Evolutionary conservation across 1,284 basidiomycete genomes (phyloP), one percentile per base, ranked within the genome.

Genomic region (Naganishia liquefaciens): DNA sequence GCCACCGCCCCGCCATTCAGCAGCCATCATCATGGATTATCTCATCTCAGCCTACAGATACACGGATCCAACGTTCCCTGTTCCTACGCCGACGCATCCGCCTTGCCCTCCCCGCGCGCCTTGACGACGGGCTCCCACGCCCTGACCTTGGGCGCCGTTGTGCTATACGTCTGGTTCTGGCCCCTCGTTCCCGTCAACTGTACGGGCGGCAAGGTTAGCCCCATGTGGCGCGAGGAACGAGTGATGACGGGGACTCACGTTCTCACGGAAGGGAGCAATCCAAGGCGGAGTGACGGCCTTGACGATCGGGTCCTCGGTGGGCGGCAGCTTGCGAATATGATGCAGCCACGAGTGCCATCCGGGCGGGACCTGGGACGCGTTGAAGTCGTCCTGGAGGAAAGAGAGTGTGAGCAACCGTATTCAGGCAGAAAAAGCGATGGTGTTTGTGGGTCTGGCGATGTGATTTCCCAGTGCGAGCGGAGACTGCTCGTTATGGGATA

Each of bases 271-370:
- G 6, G 44, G 44, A 19, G 43, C 43, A 21, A 30, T 10, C 93
- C 93, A 97, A 1, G 87, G 79, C 6, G 88, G 91, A 47, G 85
- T 83, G 54, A 84, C 76, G 60, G 82, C 84, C 74, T 88, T 83
- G 75, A 93, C 80, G 39, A 91, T 80, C 0, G 82, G 76, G 74
- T 96, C 94, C 69, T 88, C 82, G 1, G 83, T 80, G 1, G 93
- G 94, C 6, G 91, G 84, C 44, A 87, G 84, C 70, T 86, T 84
- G 54, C 93, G 89, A 73, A 94, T 95, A 75, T 95, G 91, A n/a
- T 84, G 82, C 33, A 96, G 79, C 93, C 93, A 97, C 9, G 92
- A 86, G 79, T 94, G 92, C 94, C 94, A 96, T 79, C 93, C 92
- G 51, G 62, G 51, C 6, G 44, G 89, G 42, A 94, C 87, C 82